These are phyloP conservation scores for Trifolium repens DNA, from an alignment of 306 rosid species.

Conservation along the genomic window DNA sequence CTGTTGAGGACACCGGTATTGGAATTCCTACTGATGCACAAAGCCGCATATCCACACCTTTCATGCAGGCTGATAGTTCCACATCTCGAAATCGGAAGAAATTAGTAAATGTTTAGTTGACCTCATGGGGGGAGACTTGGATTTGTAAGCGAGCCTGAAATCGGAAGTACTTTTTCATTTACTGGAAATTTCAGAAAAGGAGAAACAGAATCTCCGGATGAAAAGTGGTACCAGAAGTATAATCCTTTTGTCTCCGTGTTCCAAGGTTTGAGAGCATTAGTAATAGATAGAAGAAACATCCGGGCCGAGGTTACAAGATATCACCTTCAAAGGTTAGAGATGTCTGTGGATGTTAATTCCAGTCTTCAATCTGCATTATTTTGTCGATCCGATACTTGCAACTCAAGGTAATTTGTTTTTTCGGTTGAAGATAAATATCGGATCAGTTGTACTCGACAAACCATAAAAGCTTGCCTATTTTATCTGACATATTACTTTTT, in stretches of 20 bases:
- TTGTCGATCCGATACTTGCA: constrained; percentile 56
- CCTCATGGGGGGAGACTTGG: constrained; percentile 97
- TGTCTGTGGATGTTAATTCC: constrained; percentile 63
- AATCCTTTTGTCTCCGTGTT: constrained; percentile 55
- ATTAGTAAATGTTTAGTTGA: constrained; percentile 86
- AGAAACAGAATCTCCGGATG: constrained; percentile 52
- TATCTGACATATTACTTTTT: neutral
- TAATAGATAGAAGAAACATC: constrained; percentile 68
- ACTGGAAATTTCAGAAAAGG: constrained; percentile 75
- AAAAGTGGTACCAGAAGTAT: constrained; percentile 59
- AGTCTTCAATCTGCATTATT: constrained; percentile 60
- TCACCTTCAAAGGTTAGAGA: constrained; percentile 81
- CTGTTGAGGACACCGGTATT: constrained; percentile 96
- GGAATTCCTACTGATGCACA: constrained; percentile 87
- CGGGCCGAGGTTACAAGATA: constrained; percentile 85
- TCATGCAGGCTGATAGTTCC: constrained; percentile 98
- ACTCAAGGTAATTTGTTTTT: constrained; percentile 54
- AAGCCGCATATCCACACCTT: constrained; percentile 82
- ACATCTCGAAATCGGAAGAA: constrained; percentile 92
- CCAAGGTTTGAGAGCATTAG: constrained; percentile 71
- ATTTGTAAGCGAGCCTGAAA: constrained; percentile 81
- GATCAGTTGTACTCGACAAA: neutral
- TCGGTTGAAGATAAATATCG: constrained; percentile 8
- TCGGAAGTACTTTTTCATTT: constrained; percentile 90
- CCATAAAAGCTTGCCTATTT: too few species aligned